These are phyloP conservation scores for Colletotrichum australisinense DNA, from an alignment of 2,329 filamentous ascomycete genomes.

Conservation along the genomic window DNA sequence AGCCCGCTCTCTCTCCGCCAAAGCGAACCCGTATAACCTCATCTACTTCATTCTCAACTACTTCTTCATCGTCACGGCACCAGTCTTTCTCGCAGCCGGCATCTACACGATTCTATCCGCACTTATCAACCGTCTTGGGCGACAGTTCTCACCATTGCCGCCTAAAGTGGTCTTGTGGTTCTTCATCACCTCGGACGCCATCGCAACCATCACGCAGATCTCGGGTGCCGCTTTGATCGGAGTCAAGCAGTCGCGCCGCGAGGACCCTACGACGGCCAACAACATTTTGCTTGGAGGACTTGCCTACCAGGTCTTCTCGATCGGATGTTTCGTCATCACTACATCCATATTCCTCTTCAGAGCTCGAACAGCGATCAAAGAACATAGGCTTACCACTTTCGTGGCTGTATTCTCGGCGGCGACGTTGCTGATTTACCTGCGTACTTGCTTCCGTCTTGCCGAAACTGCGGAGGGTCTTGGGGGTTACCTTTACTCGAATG, in stretches of 20 bases:
- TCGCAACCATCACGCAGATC: slow-evolving; percentile 65
- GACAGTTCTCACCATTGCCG: slow-evolving; percentile 54
- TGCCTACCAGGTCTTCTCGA: slow-evolving; percentile 64
- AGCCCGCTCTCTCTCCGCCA: slow-evolving; percentile 58
- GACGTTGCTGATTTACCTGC: slow-evolving; percentile 61
- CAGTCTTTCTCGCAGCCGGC: slow-evolving; percentile 66
- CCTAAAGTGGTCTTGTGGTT: slow-evolving; percentile 61
- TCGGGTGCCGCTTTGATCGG: slow-evolving; percentile 66
- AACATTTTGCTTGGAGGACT: slow-evolving; percentile 67
- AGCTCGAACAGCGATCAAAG: slow-evolving; percentile 44
- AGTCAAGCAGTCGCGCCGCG: slow-evolving; percentile 56
- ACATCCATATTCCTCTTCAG: slow-evolving; percentile 53
- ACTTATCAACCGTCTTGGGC: slow-evolving; percentile 58
- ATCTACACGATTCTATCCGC: slow-evolving; percentile 66
- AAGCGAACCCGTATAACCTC: slow-evolving; percentile 63
- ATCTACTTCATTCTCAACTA: slow-evolving; percentile 69
- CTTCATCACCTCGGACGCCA: slow-evolving; percentile 65
- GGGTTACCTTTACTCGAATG: slow-evolving; percentile 57
- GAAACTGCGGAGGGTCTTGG: slow-evolving; percentile 63
- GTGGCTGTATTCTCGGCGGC: slow-evolving; percentile 53
- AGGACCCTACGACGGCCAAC: slow-evolving; percentile 63
- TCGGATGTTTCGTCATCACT: slow-evolving; percentile 59
- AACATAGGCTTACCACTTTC: slow-evolving; percentile 50
- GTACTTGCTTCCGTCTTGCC: slow-evolving; percentile 64
- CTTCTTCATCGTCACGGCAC: slow-evolving; percentile 71